These are phyloP conservation scores for Alternaria brassicicola DNA, from an alignment of 2,329 filamentous ascomycete species.

Conservation along the genomic window DNA sequence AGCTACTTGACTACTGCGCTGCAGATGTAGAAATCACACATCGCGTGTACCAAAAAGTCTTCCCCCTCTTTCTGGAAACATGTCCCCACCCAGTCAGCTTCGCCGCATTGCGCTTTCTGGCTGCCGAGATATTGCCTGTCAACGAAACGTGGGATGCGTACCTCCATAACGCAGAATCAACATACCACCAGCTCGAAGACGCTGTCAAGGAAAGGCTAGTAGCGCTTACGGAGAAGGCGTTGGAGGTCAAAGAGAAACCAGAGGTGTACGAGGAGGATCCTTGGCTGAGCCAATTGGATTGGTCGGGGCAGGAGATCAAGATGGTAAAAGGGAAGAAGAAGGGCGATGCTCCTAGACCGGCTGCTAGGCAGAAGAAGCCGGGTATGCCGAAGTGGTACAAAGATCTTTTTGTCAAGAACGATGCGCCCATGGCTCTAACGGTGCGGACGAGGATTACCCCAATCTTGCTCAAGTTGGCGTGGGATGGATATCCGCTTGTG, in stretches of 20 bases:
- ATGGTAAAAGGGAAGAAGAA: constrained; percentile 94
- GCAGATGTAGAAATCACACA: constrained; percentile 94
- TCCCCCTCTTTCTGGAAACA: constrained; percentile 84
- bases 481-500: constrained; percentile 86
- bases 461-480: constrained; percentile 79
- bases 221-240: constrained; percentile 74
- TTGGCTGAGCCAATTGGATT: constrained; percentile 93
- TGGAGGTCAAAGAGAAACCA: constrained; percentile 72
- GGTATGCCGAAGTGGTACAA: constrained; percentile 98
- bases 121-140: constrained; percentile 89
- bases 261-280: constrained; percentile 78
- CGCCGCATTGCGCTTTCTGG: constrained; percentile 89
- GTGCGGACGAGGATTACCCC: constrained; percentile 89
- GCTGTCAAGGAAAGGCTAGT: constrained; percentile 79
- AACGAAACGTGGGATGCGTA: constrained; percentile 88
- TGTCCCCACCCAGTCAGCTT: constrained; percentile 98
- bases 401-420: constrained; percentile 75
- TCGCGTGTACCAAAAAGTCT: constrained; percentile 89
- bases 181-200: constrained; percentile 76
- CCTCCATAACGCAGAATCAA: constrained; percentile 80
- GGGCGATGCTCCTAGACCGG: constrained; percentile 75
- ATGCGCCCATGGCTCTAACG: constrained; percentile 73
- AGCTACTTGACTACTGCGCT: constrained; percentile 91
- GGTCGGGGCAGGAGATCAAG: constrained; percentile 89
- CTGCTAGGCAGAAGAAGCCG: constrained; percentile 85